Conservation (phyloP, 2,329 filamentous ascomycete species). For the Beauveria asiatica region DNA sequence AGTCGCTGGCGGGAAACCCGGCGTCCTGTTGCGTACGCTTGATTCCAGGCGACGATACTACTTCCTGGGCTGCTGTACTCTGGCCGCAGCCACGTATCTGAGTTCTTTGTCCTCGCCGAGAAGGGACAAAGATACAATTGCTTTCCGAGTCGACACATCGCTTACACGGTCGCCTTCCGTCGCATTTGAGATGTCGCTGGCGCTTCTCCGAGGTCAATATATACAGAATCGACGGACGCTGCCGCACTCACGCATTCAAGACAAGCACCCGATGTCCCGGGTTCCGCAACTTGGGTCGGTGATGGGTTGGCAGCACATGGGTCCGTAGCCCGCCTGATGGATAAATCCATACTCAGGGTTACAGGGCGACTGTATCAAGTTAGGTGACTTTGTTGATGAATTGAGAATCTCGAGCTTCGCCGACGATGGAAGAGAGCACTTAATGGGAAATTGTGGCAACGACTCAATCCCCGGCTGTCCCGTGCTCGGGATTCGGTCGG, state of each 20-base stretch:
- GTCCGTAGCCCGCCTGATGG: neutral
- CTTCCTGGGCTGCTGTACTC: neutral
- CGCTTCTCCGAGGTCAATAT: neutral
- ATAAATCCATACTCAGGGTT: neutral
- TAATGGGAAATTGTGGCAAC: neutral
- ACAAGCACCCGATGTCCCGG: neutral
- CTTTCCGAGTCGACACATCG: conserved; percentile 1
- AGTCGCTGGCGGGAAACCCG: neutral
- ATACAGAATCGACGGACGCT: neutral
- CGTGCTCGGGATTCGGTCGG: neutral
- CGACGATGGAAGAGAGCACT: neutral
- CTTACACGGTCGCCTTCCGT: neutral
- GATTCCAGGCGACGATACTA: neutral
- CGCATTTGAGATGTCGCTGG: conserved; percentile 1
- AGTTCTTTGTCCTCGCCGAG: neutral
- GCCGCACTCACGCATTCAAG: neutral
- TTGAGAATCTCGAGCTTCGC: neutral
- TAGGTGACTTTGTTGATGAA: neutral
- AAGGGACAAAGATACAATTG: conserved; percentile 2
- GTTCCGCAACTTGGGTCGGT: neutral
- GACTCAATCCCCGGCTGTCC: neutral
- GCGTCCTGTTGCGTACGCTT: neutral
- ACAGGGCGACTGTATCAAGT: neutral
- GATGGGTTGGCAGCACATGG: neutral
- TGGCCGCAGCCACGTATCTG: neutral